Conservation (phyloP, 2,329 filamentous ascomycete species). For the Penicillium thymicola region DNA sequence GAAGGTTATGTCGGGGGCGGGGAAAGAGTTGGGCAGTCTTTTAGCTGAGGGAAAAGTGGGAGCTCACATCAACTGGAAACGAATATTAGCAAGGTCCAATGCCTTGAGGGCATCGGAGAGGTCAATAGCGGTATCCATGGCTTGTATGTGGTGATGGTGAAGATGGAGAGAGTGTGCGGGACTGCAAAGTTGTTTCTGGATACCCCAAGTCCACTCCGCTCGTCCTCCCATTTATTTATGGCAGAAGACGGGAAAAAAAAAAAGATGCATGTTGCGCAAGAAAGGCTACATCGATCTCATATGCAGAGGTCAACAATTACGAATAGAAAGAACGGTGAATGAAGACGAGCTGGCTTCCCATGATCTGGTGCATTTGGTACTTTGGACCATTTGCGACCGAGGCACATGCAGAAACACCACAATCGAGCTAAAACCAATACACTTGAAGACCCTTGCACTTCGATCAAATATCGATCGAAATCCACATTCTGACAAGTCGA, state of each 20-base stretch:
- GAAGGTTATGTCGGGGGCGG: slow-evolving; percentile 12
- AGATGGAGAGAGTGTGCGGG: slow-evolving; percentile 9
- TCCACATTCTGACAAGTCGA: background rate
- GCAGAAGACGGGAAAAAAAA: background rate
- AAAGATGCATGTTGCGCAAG: background rate
- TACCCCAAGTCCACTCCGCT: background rate
- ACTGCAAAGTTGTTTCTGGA: slow-evolving; percentile 13
- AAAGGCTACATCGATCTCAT: background rate
- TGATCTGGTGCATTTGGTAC: background rate
- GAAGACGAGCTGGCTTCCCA: background rate
- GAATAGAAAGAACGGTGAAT: background rate
- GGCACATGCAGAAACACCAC: background rate
- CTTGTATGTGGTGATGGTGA: slow-evolving; percentile 9
- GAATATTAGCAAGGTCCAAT: slow-evolving; percentile 85
- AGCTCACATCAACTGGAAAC: slow-evolving; percentile 84
- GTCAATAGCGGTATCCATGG: slow-evolving; percentile 89
- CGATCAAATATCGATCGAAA: background rate
- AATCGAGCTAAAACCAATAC: background rate
- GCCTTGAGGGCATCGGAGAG: slow-evolving; percentile 80
- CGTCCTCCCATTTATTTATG: background rate
- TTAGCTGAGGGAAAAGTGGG: background rate
- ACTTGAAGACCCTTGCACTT: background rate
- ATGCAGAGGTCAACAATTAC: background rate
- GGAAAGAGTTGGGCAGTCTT: background rate
- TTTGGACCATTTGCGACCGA: background rate